phyloP scores from a whole-genome alignment of 345 rosid genomes.

The Fremontodendron californicum region DNA sequence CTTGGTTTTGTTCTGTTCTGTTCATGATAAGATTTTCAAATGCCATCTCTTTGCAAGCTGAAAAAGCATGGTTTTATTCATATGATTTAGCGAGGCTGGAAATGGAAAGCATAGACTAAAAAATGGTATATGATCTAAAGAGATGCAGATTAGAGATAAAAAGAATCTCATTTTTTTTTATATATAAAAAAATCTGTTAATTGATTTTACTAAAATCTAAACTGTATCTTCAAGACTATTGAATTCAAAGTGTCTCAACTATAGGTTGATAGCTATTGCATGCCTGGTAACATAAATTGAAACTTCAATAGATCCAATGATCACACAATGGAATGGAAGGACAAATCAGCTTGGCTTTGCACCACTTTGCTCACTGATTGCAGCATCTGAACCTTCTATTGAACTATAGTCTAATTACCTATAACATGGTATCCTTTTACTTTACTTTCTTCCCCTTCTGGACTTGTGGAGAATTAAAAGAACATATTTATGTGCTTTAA shows the following conservation, averaged over 20 bases:
- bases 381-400: conserved; percentile 9
- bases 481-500: too few relatives aligned
- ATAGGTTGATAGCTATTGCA: background rate
- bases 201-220: background rate
- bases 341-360: background rate
- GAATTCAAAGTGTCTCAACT: background rate
- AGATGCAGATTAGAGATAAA: background rate
- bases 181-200: too few relatives aligned
- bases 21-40: background rate
- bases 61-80: background rate
- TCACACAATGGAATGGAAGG: background rate
- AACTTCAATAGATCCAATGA: background rate
- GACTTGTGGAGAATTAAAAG: too few relatives aligned
- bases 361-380: background rate
- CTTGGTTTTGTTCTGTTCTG: too few relatives aligned
- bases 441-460: too few relatives aligned
- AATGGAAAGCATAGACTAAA: background rate
- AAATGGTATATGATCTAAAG: too few relatives aligned
- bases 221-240: background rate
- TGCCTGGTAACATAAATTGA: background rate
- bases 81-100: too few relatives aligned
- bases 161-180: background rate
- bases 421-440: conserved; percentile 18
- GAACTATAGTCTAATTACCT: background rate
- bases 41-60: background rate